Evolutionary conservation across 2,329 filamentous ascomycete genomes (phyloP).

Genomic region (Sarocladium brachiariae): DNA sequence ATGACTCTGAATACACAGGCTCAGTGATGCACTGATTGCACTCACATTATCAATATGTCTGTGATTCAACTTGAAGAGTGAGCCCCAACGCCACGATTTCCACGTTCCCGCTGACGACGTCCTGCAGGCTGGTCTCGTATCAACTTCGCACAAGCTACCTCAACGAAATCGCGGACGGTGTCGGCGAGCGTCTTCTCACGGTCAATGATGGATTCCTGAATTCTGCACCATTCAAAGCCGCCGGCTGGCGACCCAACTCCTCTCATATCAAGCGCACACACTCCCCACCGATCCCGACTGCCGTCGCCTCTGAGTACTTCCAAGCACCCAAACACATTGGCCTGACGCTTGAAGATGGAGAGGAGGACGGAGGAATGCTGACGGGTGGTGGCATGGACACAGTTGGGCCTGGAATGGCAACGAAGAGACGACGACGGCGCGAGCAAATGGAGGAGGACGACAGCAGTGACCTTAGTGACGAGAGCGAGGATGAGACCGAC

Average conservation of each 20-base stretch:
- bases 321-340: slow-evolving; percentile 59
- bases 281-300: slow-evolving; percentile 79
- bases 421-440: slow-evolving; percentile 57
- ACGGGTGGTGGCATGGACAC: slow-evolving; percentile 62
- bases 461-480: slow-evolving; percentile 77
- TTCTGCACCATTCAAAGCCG: slow-evolving; percentile 73
- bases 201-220: slow-evolving; percentile 75
- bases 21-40: background rate
- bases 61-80: slow-evolving; percentile 34
- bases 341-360: slow-evolving; percentile 61
- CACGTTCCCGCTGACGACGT: slow-evolving; percentile 14
- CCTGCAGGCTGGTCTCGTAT: slow-evolving; percentile 68
- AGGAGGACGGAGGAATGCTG: slow-evolving; percentile 66
- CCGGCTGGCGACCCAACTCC: slow-evolving; percentile 70
- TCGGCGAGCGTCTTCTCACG: slow-evolving; percentile 76
- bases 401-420: slow-evolving; percentile 59
- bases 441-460: slow-evolving; percentile 80
- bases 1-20: background rate
- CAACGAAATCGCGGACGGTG: slow-evolving; percentile 72
- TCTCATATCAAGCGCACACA: slow-evolving; percentile 76
- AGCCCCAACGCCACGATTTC: slow-evolving; percentile 11
- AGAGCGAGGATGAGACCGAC: slow-evolving; percentile 73
- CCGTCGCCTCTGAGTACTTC: slow-evolving; percentile 77
- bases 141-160: slow-evolving; percentile 77
- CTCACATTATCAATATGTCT: slow-evolving; percentile 23